Conservation (phyloP, 129 eudicot species). For the Pittosporum tobira region DNA sequence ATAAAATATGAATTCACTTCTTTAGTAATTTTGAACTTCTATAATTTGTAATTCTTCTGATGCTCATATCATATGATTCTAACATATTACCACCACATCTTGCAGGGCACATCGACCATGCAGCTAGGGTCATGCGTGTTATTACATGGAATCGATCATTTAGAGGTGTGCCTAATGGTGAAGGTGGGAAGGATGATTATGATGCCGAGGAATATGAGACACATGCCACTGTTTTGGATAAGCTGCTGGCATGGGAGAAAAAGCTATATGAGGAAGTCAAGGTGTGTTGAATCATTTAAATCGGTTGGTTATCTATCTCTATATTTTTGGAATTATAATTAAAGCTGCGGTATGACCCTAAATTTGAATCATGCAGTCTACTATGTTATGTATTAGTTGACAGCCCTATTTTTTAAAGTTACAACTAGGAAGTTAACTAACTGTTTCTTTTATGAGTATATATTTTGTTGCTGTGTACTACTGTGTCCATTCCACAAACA, state of each 20-base stretch:
- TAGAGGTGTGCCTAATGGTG: constrained; percentile 62
- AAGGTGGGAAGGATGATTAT: constrained; percentile 53
- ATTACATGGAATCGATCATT: constrained; percentile 98
- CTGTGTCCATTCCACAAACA: too few species aligned
- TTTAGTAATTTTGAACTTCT: not conserved
- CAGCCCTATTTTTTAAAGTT: not conserved
- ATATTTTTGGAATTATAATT: not conserved
- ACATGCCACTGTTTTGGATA: constrained; percentile 90
- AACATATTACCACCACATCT: not conserved
- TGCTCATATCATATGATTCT: not conserved
- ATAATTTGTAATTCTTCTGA: not conserved
- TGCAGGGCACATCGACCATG: constrained; percentile 95
- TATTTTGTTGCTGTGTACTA: too few species aligned
- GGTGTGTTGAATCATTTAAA: constrained; percentile 28
- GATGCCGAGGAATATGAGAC: constrained; percentile 75
- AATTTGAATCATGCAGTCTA: too few species aligned
- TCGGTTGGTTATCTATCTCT: not conserved
- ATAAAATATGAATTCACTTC: not conserved
- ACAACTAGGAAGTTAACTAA: too few species aligned
- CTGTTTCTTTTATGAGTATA: too few species aligned
- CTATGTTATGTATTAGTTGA: too few species aligned
- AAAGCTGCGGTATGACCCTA: not conserved
- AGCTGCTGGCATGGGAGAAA: constrained; percentile 96
- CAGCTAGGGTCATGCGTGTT: constrained; percentile 93
- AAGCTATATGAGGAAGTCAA: constrained; percentile 97